Evolutionary conservation across 2,329 filamentous ascomycete species (phyloP).

Genomic region (Pestalotiopsis sp.): DNA sequence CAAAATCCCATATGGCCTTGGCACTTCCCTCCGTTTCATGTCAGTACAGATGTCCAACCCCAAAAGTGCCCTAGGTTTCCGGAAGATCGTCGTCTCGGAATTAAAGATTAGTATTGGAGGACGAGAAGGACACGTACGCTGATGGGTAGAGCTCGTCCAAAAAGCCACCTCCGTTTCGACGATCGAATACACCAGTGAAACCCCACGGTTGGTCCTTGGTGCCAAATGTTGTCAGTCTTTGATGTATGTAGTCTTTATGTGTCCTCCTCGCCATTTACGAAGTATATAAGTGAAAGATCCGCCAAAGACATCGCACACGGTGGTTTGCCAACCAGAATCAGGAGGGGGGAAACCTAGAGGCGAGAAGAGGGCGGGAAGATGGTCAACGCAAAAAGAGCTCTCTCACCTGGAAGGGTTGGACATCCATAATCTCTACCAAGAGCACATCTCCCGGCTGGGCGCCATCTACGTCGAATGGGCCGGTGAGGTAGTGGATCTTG

Average conservation of each 20-base stretch:
- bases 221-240: background rate
- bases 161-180: constrained; percentile 83
- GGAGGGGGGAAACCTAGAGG: too few relatives aligned
- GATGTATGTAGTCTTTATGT: background rate
- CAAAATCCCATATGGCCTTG: constrained; percentile 62
- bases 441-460: constrained; percentile 84
- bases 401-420: constrained; percentile 73
- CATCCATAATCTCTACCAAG: constrained; percentile 87
- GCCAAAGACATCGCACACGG: background rate
- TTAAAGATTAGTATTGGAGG: background rate
- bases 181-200: constrained; percentile 81
- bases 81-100: background rate
- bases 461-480: constrained; percentile 83
- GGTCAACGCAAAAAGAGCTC: background rate
- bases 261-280: too few relatives aligned
- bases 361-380: too few relatives aligned
- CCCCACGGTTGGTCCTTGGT: constrained; percentile 60
- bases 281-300: background rate
- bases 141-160: constrained; percentile 84
- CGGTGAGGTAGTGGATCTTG: constrained; percentile 82
- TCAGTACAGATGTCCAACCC: background rate
- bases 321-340: background rate
- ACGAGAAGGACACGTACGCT: constrained; percentile 54
- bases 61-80: background rate
- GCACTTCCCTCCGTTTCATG: constrained; percentile 28